These are phyloP conservation scores for Colletotrichum lupini DNA, from an alignment of 2,329 filamentous ascomycete genomes.

Conservation along the genomic window DNA sequence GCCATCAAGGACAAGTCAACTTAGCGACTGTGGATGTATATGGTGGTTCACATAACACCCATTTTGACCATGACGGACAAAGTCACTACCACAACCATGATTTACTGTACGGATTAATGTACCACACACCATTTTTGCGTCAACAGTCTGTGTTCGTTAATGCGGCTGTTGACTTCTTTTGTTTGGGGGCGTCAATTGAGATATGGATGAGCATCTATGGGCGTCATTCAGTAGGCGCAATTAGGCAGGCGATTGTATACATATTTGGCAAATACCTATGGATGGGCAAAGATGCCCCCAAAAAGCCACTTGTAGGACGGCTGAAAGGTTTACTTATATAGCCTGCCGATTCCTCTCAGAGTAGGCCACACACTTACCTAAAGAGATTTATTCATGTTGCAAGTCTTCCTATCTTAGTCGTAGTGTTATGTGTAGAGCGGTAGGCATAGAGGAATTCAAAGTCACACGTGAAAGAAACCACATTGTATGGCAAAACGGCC, in stretches of 20 bases:
- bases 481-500: background rate
- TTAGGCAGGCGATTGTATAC: constrained; percentile 20
- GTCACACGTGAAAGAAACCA: background rate
- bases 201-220: constrained; percentile 11
- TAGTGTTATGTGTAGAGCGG: background rate
- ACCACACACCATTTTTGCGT: background rate
- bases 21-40: constrained; percentile 64
- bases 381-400: background rate
- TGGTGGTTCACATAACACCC: constrained; percentile 58
- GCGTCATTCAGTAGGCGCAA: constrained; percentile 13
- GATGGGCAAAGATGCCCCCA: background rate
- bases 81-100: background rate
- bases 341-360: background rate
- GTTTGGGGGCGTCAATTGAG: constrained; percentile 6
- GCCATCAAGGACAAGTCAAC: constrained; percentile 42
- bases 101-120: constrained; percentile 9
- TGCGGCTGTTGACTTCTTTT: background rate
- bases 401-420: constrained; percentile 5
- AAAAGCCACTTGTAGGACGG: background rate
- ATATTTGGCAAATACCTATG: constrained; percentile 19
- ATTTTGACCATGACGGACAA: background rate
- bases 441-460: background rate
- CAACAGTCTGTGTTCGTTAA: background rate
- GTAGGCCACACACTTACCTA: background rate
- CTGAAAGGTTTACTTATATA: background rate